Percentiles rank a stretch among this genome's conserved stretches.
Evolutionary conservation across 441 rosid species (phyloP).

Genomic region (Populus hybrid): DNA sequence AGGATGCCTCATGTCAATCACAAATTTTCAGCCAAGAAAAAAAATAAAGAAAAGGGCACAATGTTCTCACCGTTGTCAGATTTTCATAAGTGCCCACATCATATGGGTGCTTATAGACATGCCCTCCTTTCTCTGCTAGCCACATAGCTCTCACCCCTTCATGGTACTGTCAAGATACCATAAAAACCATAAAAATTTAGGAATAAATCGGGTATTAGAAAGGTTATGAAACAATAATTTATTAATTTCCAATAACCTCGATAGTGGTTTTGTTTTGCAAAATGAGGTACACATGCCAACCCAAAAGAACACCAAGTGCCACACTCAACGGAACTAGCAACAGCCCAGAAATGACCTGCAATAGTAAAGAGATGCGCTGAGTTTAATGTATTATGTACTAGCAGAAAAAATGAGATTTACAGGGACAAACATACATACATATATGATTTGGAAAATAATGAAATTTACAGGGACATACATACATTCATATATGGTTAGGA

Average conservation of each 20-base stretch:
- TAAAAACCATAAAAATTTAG: background rate
- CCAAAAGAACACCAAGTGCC: slow-evolving; percentile 67
- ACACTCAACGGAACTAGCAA: slow-evolving; percentile 61
- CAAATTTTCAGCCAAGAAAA: background rate
- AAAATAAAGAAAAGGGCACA: background rate
- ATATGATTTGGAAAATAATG: slow-evolving; percentile 6
- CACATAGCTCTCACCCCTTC: slow-evolving; percentile 96
- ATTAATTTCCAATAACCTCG: slow-evolving; percentile 44
- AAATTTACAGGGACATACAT: slow-evolving; percentile 36
- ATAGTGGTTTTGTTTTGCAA: slow-evolving; percentile 84
- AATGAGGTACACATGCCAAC: slow-evolving; percentile 87
- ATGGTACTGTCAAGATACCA: slow-evolving; percentile 53
- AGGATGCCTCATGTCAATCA: background rate
- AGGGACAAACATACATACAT: background rate
- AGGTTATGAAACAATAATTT: background rate
- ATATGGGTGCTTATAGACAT: slow-evolving; percentile 80
- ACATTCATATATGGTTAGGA: slow-evolving; percentile 10
- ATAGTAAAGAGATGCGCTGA: slow-evolving; percentile 10
- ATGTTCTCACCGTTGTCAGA: slow-evolving; percentile 51
- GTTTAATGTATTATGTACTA: slow-evolving; percentile 11
- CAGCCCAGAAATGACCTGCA: slow-evolving; percentile 71
- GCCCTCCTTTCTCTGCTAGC: slow-evolving; percentile 91
- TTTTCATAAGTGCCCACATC: slow-evolving; percentile 72
- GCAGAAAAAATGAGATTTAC: slow-evolving; percentile 15
- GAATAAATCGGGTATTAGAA: background rate